Base-by-base conservation (phyloP, 2,329 filamentous ascomycete species). In the Xylariaceae sp. region DNA sequence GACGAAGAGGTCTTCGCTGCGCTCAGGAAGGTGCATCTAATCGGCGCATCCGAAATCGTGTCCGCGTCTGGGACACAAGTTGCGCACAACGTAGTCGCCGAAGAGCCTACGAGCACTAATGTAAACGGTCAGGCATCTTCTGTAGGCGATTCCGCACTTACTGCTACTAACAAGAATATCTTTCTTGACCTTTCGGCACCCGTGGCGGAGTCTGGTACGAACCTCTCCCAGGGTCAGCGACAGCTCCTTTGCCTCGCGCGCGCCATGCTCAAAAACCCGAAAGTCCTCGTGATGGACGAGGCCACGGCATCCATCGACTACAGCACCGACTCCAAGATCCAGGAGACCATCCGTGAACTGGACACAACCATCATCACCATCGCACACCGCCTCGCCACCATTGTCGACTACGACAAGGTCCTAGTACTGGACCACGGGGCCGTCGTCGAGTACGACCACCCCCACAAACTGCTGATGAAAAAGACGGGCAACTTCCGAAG, bases 251-350 rank as follows among this genome's bases (percentile, higher is more conserved):
- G 94, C 68, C 83, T 99, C 9, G 94, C 92, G 0, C 86, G 94
- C 51, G 94, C 94, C 0, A 83, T 99, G 62, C 86, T 99, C 59
- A 96, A 95, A 73, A 83, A 84, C 32, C 92, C 94, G 0, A 92
- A 88, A 60, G 91, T 99, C 1, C 78, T 99, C n/a, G 87, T 99
- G 67, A 97, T 99, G 94, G 94, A 99, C 71, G 94, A 99, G 76
- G 94, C 94, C 0, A 99, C 94, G 0, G 94, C 94, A 0, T 95
- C 89, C 0, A 97, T 99, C 66, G 94, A 99, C 73, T 97, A 97
- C 72, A 87, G 86, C 5, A 99, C 94, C 1, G 94, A 99, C 66
- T 80, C 86, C 47, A 96, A 96, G 75, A 97, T 99, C 62, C 94
- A 99, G 72, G 90, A 89, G 65, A 97, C 94, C 0, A 92, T 99